Conservation (phyloP, 2,329 filamentous ascomycete species). For the Cladosporium sp. region DNA sequence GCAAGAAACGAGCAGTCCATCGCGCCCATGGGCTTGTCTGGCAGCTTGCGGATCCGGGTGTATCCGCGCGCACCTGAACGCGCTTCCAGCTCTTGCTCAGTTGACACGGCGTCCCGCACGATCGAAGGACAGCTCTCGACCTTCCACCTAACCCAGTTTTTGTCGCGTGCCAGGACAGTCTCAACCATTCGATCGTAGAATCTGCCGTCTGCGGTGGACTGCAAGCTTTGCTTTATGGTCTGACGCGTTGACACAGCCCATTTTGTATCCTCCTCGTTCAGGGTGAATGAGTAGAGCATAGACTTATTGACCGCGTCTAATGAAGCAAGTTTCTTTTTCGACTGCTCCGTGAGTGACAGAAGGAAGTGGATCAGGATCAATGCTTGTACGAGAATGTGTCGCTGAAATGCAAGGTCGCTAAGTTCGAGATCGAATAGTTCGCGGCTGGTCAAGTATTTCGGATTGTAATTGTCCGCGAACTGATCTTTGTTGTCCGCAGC, state of each 20-base stretch:
- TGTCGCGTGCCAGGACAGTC: conserved; percentile 88
- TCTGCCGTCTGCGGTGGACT: conserved; percentile 61
- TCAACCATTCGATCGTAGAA: conserved; percentile 97
- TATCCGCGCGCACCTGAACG: conserved; percentile 59
- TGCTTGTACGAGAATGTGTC: conserved; percentile 90
- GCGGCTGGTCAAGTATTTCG: conserved; percentile 95
- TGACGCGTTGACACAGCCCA: conserved; percentile 78
- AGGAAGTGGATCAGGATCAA: conserved; percentile 93
- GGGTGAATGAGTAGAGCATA: conserved; percentile 70
- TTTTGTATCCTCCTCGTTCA: conserved; percentile 77
- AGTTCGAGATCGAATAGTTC: conserved; percentile 97
- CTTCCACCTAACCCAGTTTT: conserved; percentile 99
- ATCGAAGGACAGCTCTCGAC: conserved; percentile 88
- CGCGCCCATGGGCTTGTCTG: conserved; percentile 62
- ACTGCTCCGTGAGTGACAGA: conserved; percentile 74
- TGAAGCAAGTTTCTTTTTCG: conserved; percentile 70
- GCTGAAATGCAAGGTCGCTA: conserved; percentile 86
- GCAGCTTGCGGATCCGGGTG: conserved; percentile 64
- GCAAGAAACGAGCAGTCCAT: conserved; percentile 73
- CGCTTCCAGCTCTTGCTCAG: conserved; percentile 62
- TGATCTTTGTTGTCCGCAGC: conserved; percentile 33
- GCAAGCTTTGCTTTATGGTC: conserved; percentile 75
- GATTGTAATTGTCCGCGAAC: conserved; percentile 73
- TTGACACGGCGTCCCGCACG: conserved; percentile 64
- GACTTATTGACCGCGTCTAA: conserved; percentile 67